phyloP scores from a whole-genome alignment of 306 rosid genomes.

The Trifolium fragiferum region DNA sequence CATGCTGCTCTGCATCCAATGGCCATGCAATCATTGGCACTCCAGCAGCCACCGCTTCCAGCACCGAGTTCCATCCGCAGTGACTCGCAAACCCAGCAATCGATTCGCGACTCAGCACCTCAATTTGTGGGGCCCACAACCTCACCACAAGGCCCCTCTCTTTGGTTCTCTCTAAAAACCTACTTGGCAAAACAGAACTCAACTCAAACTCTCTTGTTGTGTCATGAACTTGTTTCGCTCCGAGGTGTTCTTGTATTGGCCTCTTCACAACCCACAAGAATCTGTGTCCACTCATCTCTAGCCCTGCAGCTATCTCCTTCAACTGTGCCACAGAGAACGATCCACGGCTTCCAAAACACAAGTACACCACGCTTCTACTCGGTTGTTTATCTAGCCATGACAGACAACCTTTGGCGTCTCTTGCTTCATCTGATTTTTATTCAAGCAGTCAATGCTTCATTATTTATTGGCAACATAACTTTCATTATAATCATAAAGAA shows the following conservation, averaged over 20 bases:
- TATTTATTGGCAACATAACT: too few species aligned
- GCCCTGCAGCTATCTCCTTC: constrained; percentile 17
- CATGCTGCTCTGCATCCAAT: constrained; percentile 4
- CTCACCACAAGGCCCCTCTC: constrained; percentile 13
- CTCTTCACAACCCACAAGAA: constrained; percentile 10
- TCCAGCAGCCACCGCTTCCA: constrained; percentile 5
- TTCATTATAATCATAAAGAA: not conserved
- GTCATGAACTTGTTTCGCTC: not conserved
- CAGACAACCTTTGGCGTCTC: not conserved
- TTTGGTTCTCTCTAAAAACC: constrained; percentile 9
- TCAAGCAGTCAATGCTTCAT: too few species aligned
- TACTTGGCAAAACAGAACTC: not conserved
- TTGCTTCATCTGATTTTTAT: constrained; percentile 8
- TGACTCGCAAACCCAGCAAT: constrained; percentile 2
- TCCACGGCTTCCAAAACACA: constrained; percentile 20
- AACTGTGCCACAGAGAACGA: not conserved
- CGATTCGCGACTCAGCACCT: not conserved
- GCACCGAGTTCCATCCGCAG: constrained; percentile 10
- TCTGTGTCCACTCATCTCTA: constrained; percentile 12
- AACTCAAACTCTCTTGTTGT: not conserved
- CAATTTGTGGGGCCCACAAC: not conserved
- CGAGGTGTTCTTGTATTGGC: not conserved
- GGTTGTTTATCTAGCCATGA: constrained; percentile 14
- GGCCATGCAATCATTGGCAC: constrained; percentile 21
- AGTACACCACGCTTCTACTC: not conserved